Percentiles rank a stretch among this genome's conserved stretches.
Conservation (phyloP, 2,329 filamentous ascomycete genomes). For the Colletotrichum costaricense region DNA sequence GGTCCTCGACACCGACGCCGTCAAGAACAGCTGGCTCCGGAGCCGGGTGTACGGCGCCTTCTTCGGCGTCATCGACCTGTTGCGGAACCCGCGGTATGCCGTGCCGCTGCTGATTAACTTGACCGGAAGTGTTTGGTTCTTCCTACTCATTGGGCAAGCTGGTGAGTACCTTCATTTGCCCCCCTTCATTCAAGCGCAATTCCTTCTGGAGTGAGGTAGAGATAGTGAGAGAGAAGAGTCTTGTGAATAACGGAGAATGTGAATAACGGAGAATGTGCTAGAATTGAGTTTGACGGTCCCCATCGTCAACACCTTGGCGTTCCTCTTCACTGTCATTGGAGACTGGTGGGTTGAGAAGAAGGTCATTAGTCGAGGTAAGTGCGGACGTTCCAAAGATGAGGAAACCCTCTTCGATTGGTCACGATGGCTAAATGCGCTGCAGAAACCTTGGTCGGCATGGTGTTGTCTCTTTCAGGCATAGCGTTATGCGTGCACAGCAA, state of each 20-base stretch:
- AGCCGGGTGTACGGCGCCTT: slow-evolving; percentile 72
- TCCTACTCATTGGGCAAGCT: slow-evolving; percentile 90
- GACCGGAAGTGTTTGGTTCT: slow-evolving; percentile 97
- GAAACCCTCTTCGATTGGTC: not conserved
- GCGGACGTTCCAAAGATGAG: not conserved
- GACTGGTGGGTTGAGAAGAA: slow-evolving; percentile 97
- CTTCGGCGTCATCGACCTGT: slow-evolving; percentile 81
- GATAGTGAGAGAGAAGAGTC: not conserved
- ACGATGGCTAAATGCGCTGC: slow-evolving; percentile 20
- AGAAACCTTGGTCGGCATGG: slow-evolving; percentile 90
- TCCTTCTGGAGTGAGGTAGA: not conserved
- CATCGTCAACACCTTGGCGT: slow-evolving; percentile 93
- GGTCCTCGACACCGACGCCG: slow-evolving; percentile 60
- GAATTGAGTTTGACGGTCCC: slow-evolving; percentile 94
- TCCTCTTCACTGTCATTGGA: slow-evolving; percentile 93
- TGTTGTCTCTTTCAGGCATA: slow-evolving; percentile 82
- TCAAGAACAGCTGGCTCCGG: slow-evolving; percentile 70
- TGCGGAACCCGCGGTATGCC: slow-evolving; percentile 86
- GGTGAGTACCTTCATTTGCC: slow-evolving; percentile 65
- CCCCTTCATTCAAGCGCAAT: not conserved
- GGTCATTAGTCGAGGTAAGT: slow-evolving; percentile 82
- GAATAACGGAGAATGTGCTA: slow-evolving; percentile 46
- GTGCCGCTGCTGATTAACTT: slow-evolving; percentile 88
- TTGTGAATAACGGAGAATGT: not conserved
- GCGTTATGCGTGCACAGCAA: slow-evolving; percentile 84